Conservation (phyloP, 306 rosid species). For the Fragaria vesca region DNA sequence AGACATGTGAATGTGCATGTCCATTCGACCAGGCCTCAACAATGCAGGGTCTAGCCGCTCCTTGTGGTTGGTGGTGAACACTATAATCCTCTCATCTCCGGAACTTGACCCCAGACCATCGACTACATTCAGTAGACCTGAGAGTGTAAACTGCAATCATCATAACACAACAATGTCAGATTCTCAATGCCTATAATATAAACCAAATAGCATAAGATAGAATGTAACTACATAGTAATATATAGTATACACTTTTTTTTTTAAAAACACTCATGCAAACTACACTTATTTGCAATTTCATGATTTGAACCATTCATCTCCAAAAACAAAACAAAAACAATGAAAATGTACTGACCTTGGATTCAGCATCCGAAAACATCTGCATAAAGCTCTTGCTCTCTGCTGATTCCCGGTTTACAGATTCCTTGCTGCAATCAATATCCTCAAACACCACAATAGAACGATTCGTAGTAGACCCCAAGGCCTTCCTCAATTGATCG, state of each 20-base stretch:
- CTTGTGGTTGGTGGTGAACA: neutral
- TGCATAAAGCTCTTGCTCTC: neutral
- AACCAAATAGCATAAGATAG: too few relatives aligned
- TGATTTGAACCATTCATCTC: neutral
- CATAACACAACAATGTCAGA: neutral
- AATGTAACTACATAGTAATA: neutral
- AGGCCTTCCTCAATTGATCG: conserved; percentile 21
- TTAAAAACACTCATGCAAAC: neutral
- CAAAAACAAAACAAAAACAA: neutral
- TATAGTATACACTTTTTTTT: neutral
- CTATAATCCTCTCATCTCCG: neutral
- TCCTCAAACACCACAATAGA: conserved; percentile 35
- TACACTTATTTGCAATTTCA: neutral
- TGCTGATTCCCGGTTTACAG: neutral
- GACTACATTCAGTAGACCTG: neutral
- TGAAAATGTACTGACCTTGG: neutral
- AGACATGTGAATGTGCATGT: conserved; percentile 60
- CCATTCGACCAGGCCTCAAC: conserved; percentile 55
- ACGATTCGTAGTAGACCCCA: conserved; percentile 19
- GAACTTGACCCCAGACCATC: neutral
- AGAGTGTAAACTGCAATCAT: neutral
- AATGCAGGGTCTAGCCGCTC: neutral
- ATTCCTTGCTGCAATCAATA: conserved; percentile 28
- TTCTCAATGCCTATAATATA: neutral
- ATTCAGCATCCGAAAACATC: neutral